Evolutionary conservation across 371 early-diverging fungal genomes (phyloP).

Genomic region (Entomophthora muscae): DNA sequence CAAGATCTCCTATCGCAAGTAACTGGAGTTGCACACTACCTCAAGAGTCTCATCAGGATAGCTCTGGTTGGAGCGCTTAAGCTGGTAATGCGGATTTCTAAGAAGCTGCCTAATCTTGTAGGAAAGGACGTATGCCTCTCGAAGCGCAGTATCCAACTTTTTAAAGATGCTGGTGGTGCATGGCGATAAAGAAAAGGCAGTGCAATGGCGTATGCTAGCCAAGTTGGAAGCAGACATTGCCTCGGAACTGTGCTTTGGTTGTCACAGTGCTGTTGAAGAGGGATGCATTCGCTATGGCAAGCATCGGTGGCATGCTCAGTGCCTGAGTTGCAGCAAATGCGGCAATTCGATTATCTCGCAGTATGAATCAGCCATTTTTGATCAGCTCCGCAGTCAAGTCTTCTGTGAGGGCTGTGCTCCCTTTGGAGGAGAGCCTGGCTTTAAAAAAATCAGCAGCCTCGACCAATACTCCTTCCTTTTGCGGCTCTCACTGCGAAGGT

Average conservation of each 20-base stretch:
- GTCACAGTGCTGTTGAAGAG: conserved; percentile 66
- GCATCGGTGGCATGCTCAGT: conserved; percentile 62
- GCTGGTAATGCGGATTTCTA: conserved; percentile 30
- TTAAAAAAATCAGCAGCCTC: conserved; percentile 63
- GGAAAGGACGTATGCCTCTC: conserved; percentile 19
- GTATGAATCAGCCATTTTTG: conserved; percentile 27
- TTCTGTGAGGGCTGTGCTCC: conserved; percentile 30
- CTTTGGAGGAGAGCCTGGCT: conserved; percentile 25
- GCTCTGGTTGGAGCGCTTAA: conserved; percentile 75
- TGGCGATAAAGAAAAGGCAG: conserved; percentile 25
- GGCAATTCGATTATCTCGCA: conserved; percentile 25
- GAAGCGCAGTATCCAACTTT: conserved; percentile 28
- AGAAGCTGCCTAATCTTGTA: conserved; percentile 11
- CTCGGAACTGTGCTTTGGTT: conserved; percentile 64
- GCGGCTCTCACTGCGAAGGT: conserved; percentile 64
- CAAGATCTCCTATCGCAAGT: conserved; percentile 81
- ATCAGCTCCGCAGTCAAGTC: conserved; percentile 19
- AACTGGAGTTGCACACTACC: conserved; percentile 78
- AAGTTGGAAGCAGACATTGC: conserved; percentile 34
- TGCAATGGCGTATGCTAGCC: conserved; percentile 12
- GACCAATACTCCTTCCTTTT: conserved; percentile 80
- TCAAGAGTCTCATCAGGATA: conserved; percentile 78
- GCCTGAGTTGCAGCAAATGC: conserved; percentile 59
- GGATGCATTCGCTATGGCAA: conserved; percentile 54
- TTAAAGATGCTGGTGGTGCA: conserved; percentile 31